Percentiles rank a stretch among this genome's conserved stretches.
Conservation (phyloP, 805 yeast species). For the Yamadazyma akitaensis region DNA sequence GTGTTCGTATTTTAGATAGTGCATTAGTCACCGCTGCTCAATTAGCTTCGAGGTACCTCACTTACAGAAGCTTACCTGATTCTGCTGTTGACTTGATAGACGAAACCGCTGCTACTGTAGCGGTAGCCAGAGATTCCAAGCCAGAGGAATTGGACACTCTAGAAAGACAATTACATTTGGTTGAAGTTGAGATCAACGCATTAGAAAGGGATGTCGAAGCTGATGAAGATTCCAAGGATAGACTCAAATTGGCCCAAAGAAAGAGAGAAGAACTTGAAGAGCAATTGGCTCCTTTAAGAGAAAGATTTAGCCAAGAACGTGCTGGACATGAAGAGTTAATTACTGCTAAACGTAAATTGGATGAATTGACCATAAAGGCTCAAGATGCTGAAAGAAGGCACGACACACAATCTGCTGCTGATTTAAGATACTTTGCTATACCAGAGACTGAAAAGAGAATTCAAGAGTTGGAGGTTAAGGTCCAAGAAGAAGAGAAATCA, state of each 20-base stretch:
- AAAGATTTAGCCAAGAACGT: slow-evolving; percentile 80
- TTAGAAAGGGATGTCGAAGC: slow-evolving; percentile 93
- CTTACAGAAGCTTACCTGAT: slow-evolving; percentile 94
- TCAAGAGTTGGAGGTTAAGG: slow-evolving; percentile 67
- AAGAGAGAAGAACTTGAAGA: slow-evolving; percentile 82
- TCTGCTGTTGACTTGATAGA: slow-evolving; percentile 96
- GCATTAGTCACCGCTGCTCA: slow-evolving; percentile 94
- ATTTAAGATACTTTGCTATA: slow-evolving; percentile 93
- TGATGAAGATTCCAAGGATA: slow-evolving; percentile 76
- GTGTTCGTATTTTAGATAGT: slow-evolving; percentile 91
- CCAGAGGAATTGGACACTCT: slow-evolving; percentile 94
- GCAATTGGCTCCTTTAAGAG: slow-evolving; percentile 78
- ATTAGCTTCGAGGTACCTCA: slow-evolving; percentile 88
- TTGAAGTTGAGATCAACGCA: slow-evolving; percentile 95
- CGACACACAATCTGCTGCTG: slow-evolving; percentile 93
- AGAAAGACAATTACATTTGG: slow-evolving; percentile 86
- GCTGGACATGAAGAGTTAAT: slow-evolving; percentile 90
- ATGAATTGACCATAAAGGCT: slow-evolving; percentile 90
- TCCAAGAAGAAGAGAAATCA: slow-evolving; percentile 69
- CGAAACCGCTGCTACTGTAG: slow-evolving; percentile 95
- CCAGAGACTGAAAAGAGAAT: slow-evolving; percentile 85
- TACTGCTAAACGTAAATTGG: slow-evolving; percentile 82
- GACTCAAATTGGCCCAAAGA: slow-evolving; percentile 74
- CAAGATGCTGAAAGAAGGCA: slow-evolving; percentile 95
- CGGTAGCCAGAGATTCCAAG: slow-evolving; percentile 96